Evolutionary conservation across 495 filamentous ascomycete genomes (phyloP), one percentile per base, ranked within the genome.

Genomic region (Elaphomyces granulatus): DNA sequence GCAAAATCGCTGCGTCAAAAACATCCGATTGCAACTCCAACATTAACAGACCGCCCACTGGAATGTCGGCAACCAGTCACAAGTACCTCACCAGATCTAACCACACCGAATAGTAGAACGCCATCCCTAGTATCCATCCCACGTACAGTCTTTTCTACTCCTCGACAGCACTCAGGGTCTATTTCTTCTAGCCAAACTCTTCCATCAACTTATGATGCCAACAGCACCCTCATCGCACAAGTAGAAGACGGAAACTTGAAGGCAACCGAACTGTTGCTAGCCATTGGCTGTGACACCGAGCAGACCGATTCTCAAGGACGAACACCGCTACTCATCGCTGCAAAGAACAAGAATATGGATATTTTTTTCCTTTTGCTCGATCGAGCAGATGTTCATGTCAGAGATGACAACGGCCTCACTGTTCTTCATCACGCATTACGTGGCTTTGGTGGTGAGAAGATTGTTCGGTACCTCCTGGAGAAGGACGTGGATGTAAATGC

Each of bases 271-370:
- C 23, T 28, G 12, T 28, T 28, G 23, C 23, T 28, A 28, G 23
- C 6, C 6, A 6, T 6, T 6, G 12, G 12, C 6, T 28, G 6
- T 12, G 23, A 28, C 23, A 28, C 23, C 32, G 40, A 42, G 21
- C 15, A 42, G 18, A 38, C 16, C 12, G 31, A 42, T 17, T 7
- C 28, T 6, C 8, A 36, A 18, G 40, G 40, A n/a, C 31, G 15
- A 14, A 42, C 40, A 8, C 40, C 41, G 8, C 20, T 45, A 16
- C 20, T 42, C 15, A 42, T 32, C 23, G 43, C 43, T 23, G 38
- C 43, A 7, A 45, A 40, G 20, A 15, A 30, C 20, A 34, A 35
- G 15, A 15, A 14, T 16, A 15, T 34, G 3, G 23, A 45, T 28
- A 15, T 28, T 12, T 15, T 16, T 14, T 4, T 32, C 14, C 8